Evolutionary conservation across 768 basidiomycete species (phyloP).

Genomic region (Favolaschia claudopus): DNA sequence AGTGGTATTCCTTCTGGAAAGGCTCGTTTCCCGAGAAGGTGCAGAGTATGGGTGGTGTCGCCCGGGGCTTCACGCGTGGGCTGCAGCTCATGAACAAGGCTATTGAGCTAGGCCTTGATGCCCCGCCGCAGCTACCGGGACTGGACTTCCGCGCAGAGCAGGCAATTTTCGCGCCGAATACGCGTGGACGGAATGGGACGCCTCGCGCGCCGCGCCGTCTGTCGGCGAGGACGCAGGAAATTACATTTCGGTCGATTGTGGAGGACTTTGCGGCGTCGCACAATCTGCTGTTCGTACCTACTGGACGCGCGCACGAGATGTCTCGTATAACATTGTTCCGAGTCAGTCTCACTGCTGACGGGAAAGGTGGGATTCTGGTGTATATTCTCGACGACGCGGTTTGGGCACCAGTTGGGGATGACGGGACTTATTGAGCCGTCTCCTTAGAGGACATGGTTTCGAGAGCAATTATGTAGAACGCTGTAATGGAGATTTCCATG

Average conservation of each 20-base stretch:
- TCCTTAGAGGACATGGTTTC: constrained; percentile 89
- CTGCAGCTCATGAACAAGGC: constrained; percentile 95
- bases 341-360: constrained; percentile 79
- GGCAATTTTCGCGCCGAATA: constrained; percentile 26
- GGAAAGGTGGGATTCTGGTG: constrained; percentile 85
- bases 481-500: too few relatives aligned
- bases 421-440: constrained; percentile 77
- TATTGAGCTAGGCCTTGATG: constrained; percentile 83
- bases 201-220: constrained; percentile 45
- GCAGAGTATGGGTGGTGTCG: constrained; percentile 69
- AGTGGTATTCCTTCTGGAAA: constrained; percentile 96
- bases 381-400: constrained; percentile 95
- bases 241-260: constrained; percentile 93
- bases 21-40: constrained; percentile 73
- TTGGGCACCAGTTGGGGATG: constrained; percentile 72
- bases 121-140: constrained; percentile 68
- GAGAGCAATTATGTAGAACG: constrained; percentile 52
- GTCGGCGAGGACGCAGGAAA: constrained; percentile 72
- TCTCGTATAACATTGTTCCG: constrained; percentile 92
- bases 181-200: constrained; percentile 34
- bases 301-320: constrained; percentile 81
- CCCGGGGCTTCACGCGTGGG: constrained; percentile 85
- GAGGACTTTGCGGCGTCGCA: constrained; percentile 88
- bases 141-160: constrained; percentile 70
- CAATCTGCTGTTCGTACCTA: constrained; percentile 90